Percentiles rank a stretch among this genome's conserved stretches.
phyloP scores from a whole-genome alignment of 2,329 filamentous ascomycete genomes.

The Diaporthe aspalathi region DNA sequence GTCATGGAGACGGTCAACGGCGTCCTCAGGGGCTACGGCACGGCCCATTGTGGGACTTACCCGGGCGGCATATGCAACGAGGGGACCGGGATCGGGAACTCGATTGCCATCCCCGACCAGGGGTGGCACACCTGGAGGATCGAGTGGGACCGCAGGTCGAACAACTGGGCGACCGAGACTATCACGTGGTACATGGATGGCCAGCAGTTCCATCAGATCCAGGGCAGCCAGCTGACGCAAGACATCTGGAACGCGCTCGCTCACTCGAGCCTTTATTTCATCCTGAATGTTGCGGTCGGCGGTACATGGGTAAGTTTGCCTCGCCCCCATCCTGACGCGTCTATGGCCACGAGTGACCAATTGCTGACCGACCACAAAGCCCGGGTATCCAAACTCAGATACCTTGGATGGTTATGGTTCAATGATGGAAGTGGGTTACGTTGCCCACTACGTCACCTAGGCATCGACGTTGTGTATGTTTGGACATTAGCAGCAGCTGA shows the following conservation, averaged over 20 bases:
- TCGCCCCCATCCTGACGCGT: not conserved
- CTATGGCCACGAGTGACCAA: no score
- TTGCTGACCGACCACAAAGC: constrained; percentile 38
- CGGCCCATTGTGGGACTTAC: constrained; percentile 58
- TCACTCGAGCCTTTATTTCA: constrained; percentile 44
- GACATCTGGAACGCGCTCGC: constrained; percentile 55
- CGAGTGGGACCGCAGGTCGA: constrained; percentile 57
- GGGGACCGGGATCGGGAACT: constrained; percentile 53
- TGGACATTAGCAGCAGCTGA: not conserved
- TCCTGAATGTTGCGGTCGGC: constrained; percentile 48
- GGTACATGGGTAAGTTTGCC: constrained; percentile 48
- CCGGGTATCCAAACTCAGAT: constrained; percentile 45
- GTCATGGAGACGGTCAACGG: constrained; percentile 63
- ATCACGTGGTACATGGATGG: constrained; percentile 64
- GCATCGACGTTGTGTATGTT: not conserved
- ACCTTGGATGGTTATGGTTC: constrained; percentile 45
- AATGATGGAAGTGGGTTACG: constrained; percentile 49
- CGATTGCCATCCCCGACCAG: constrained; percentile 55
- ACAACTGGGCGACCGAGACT: constrained; percentile 58
- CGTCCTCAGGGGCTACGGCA: constrained; percentile 57
- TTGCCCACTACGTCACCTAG: constrained; percentile 41
- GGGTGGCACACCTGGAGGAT: constrained; percentile 62
- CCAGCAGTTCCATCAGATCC: constrained; percentile 55
- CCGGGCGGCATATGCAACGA: constrained; percentile 62
- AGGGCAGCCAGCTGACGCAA: constrained; percentile 55